phyloP scores from a whole-genome alignment of 2,329 filamentous ascomycete species.

The Ambrosiella cleistominuta region DNA sequence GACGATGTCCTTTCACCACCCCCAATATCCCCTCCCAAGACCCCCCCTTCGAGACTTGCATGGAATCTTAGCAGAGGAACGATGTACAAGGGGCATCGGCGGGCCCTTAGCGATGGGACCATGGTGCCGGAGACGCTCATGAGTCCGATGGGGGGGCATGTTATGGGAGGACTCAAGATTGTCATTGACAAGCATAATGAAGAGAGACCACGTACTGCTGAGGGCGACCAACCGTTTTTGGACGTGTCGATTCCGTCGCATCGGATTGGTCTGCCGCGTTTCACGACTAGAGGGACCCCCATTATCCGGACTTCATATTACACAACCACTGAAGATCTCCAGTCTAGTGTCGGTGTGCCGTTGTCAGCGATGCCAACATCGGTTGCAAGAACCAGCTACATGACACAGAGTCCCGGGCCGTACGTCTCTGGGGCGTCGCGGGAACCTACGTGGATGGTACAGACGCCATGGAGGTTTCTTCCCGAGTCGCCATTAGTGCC shows the following conservation, averaged over 20 bases:
- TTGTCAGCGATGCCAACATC: slow-evolving; percentile 3
- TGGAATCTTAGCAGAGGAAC: neutral
- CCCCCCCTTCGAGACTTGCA: neutral
- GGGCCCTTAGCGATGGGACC: slow-evolving; percentile 23
- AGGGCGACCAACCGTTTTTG: slow-evolving; percentile 37
- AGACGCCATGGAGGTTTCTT: slow-evolving; percentile 8
- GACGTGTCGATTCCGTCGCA: slow-evolving; percentile 70
- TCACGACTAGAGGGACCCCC: slow-evolving; percentile 58
- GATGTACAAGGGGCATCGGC: too few relatives aligned
- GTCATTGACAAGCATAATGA: slow-evolving; percentile 47
- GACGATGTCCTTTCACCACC: slow-evolving; percentile 1
- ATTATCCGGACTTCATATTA: slow-evolving; percentile 68
- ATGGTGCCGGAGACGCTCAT: slow-evolving; percentile 42
- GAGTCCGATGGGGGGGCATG: slow-evolving; percentile 19
- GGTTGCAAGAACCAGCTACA: slow-evolving; percentile 7
- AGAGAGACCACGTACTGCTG: slow-evolving; percentile 24
- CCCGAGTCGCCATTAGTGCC: slow-evolving; percentile 2
- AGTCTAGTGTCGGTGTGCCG: slow-evolving; percentile 7
- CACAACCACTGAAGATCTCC: slow-evolving; percentile 50
- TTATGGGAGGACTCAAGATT: slow-evolving; percentile 53
- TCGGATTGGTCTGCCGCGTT: slow-evolving; percentile 64
- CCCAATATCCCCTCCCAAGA: neutral
- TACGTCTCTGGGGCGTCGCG: slow-evolving; percentile 9
- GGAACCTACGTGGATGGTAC: slow-evolving; percentile 12
- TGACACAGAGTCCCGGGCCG: slow-evolving; percentile 2